Percentiles rank a stretch among this genome's conserved stretches.
Conservation (phyloP, 73 alveolate genomes). For the Paramecium tetraurelia region DNA sequence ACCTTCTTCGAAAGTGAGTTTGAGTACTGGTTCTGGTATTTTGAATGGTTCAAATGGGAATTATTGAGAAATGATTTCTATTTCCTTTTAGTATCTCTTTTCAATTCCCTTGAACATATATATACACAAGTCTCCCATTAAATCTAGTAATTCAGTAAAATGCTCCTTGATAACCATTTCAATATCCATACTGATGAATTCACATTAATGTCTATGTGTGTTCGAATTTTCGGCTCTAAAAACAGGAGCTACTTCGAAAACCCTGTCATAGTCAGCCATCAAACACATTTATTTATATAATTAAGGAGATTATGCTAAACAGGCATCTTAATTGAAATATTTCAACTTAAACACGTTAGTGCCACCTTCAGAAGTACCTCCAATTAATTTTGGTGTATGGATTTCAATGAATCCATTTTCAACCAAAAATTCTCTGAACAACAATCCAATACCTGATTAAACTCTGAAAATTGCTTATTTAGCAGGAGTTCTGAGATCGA, state of each 20-base stretch:
- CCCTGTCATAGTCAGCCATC: constrained; percentile 96
- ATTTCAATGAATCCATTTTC: constrained; percentile 94
- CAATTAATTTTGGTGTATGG: constrained; percentile 99
- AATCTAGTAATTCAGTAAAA: constrained; percentile 95
- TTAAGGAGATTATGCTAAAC: constrained; percentile 99
- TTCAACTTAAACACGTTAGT: constrained; percentile 93
- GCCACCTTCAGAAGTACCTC: constrained; percentile 99
- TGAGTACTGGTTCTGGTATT: constrained; percentile 80
- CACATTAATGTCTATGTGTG: constrained; percentile 98
- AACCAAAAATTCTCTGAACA: constrained; percentile 92
- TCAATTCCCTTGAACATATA: constrained; percentile 88
- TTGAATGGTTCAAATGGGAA: constrained; percentile 94
- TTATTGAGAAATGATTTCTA: constrained; percentile 81
- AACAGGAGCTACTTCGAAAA: constrained; percentile 99
- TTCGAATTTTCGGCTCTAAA: constrained; percentile 98
- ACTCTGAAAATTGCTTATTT: constrained; percentile 94
- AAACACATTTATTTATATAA: constrained; percentile 99
- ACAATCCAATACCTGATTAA: constrained; percentile 90
- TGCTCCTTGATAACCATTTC: constrained; percentile 98
- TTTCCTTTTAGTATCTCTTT: constrained; percentile 80
- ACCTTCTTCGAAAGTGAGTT: constrained; percentile 92
- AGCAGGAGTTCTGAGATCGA: constrained; percentile 96
- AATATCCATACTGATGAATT: constrained; percentile 99
- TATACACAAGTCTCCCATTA: constrained; percentile 85
- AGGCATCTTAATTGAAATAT: constrained; percentile 95